phyloP scores from a whole-genome alignment of 306 rosid species.

The Medicago truncatula region DNA sequence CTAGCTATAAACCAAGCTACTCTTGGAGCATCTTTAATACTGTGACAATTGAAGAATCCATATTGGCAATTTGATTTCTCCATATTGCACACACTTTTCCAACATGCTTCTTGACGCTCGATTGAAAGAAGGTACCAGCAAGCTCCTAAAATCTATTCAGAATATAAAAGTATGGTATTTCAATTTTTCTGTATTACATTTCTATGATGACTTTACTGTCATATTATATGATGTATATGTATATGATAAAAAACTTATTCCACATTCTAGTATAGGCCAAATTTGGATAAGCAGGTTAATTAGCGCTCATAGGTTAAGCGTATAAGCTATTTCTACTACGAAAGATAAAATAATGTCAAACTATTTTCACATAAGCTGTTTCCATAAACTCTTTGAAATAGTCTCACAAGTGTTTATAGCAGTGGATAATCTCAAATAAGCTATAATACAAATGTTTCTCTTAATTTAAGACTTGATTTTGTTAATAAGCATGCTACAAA shows the following conservation, averaged over 20 bases:
- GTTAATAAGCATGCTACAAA: no score
- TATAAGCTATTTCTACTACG: no score
- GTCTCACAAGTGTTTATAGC: no score
- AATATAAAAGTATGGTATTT: background rate
- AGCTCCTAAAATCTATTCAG: constrained; percentile 84
- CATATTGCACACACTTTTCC: constrained; percentile 69
- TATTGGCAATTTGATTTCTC: constrained; percentile 54
- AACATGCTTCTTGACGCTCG: constrained; percentile 91
- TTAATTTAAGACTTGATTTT: no score
- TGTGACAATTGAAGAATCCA: constrained; percentile 69
- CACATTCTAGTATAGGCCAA: background rate
- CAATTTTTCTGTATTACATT: background rate
- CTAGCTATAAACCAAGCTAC: constrained; percentile 66
- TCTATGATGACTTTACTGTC: background rate
- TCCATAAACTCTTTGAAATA: no score
- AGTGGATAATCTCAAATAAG: no score
- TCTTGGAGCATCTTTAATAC: constrained; percentile 49
- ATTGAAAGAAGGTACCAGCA: constrained; percentile 89
- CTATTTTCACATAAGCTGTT: no score
- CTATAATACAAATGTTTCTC: background rate
- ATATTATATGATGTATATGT: background rate
- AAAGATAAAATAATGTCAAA: no score
- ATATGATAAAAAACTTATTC: background rate
- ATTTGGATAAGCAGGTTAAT: background rate
- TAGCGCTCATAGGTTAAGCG: background rate